A percentile compares a stretch with the other conserved stretches of the same genome.
These are phyloP conservation scores for Penicillium verhagenii DNA, from an alignment of 495 filamentous ascomycete genomes.

Conservation along the genomic window DNA sequence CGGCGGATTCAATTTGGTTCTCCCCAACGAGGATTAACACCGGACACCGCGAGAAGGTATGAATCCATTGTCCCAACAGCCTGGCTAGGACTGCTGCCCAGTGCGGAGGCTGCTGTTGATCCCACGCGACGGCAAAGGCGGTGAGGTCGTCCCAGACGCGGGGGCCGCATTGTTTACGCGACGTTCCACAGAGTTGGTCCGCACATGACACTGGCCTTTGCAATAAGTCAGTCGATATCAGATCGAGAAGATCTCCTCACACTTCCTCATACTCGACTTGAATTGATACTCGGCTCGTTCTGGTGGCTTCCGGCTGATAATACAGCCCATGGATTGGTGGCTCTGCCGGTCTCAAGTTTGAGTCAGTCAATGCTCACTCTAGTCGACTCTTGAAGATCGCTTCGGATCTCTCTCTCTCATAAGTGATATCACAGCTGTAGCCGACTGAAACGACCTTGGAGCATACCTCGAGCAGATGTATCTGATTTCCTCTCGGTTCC, in stretches of 20 bases:
- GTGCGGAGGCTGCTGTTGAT: constrained; percentile 1
- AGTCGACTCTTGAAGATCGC: not conserved
- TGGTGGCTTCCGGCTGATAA: not conserved
- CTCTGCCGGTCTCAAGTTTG: not conserved
- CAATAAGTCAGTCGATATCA: not conserved
- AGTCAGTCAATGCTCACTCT: not conserved
- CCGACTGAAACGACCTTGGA: not conserved
- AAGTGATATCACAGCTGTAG: not conserved
- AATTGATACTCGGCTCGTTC: not conserved
- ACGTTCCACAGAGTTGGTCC: not conserved
- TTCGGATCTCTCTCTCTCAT: not conserved
- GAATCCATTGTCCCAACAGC: constrained; percentile 16
- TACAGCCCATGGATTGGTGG: not conserved
- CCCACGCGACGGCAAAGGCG: constrained; percentile 1
- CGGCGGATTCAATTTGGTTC: constrained; percentile 16
- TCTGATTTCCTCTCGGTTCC: not conserved
- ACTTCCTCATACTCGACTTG: not conserved
- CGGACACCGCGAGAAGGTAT: constrained; percentile 17
- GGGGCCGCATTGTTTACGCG: not conserved
- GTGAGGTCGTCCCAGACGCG: constrained; percentile 2
- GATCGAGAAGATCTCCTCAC: not conserved
- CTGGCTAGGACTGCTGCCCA: constrained; percentile 5
- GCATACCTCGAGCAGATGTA: not conserved
- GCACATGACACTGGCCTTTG: not conserved
- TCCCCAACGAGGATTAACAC: constrained; percentile 12